These are phyloP conservation scores for Chrysoporthe austroafricana DNA, from an alignment of 2,329 filamentous ascomycete genomes.

Conservation along the genomic window DNA sequence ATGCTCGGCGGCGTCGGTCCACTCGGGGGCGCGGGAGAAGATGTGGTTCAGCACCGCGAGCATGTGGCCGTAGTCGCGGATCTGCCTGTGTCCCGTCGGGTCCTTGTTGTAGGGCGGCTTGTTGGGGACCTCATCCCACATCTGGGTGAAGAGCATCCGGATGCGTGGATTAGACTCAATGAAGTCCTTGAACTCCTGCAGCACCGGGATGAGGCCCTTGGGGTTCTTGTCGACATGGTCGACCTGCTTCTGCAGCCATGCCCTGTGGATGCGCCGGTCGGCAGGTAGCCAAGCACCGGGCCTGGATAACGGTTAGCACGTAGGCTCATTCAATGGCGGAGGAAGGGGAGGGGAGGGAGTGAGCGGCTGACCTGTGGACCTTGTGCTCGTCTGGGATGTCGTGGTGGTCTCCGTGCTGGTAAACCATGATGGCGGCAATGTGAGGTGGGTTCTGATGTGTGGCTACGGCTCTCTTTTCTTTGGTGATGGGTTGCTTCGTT, in stretches of 20 bases:
- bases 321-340: background rate
- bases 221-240: constrained; percentile 56
- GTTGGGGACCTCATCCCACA: constrained; percentile 69
- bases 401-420: constrained; percentile 54
- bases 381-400: constrained; percentile 54
- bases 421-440: constrained; percentile 46
- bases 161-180: constrained; percentile 68
- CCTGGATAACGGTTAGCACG: constrained; percentile 37
- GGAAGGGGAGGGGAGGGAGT: background rate
- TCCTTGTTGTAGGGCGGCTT: constrained; percentile 64
- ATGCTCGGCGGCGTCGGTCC: constrained; percentile 55
- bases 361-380: constrained; percentile 47
- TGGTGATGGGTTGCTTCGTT: too few relatives aligned
- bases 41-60: constrained; percentile 67
- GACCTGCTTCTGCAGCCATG: constrained; percentile 64
- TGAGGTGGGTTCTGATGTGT: background rate
- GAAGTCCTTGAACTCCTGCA: constrained; percentile 66
- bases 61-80: constrained; percentile 70
- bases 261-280: constrained; percentile 63
- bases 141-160: constrained; percentile 68
- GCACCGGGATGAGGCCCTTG: constrained; percentile 59
- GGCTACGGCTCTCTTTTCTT: too few relatives aligned
- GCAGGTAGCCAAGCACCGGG: constrained; percentile 65
- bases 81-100: constrained; percentile 63
- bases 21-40: constrained; percentile 54